These are phyloP conservation scores for Lojkania enalia DNA, from an alignment of 2,329 filamentous ascomycete species.

Conservation along the genomic window DNA sequence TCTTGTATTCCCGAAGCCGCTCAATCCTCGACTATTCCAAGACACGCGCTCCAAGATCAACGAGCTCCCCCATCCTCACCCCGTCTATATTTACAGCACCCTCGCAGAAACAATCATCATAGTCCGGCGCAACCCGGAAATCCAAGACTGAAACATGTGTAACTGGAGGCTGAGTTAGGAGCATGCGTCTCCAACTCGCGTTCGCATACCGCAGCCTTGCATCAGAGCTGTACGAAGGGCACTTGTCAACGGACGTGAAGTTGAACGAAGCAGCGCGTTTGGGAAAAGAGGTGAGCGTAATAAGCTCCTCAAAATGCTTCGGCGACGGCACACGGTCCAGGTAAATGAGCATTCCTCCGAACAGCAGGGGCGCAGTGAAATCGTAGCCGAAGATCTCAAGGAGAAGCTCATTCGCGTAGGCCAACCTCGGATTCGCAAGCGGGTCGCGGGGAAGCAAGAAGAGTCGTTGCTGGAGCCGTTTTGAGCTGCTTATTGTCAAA, in stretches of 20 bases:
- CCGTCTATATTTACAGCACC: conserved; percentile 5
- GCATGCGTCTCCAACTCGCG: conserved; percentile 16
- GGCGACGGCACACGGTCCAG: no score
- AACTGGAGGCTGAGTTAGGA: conserved; percentile 11
- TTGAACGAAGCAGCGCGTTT: no score
- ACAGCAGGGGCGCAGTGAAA: no score
- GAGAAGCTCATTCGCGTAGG: no score
- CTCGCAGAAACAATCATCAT: conserved; percentile 10
- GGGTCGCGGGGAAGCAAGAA: conserved; percentile 7
- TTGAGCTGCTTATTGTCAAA: conserved; percentile 14
- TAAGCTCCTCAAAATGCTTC: no score
- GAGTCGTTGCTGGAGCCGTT: conserved; percentile 18
- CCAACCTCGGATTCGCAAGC: conserved; percentile 13
- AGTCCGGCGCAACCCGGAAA: conserved; percentile 9
- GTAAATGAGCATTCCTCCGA: no score
- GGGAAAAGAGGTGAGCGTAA: no score
- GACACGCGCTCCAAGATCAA: no score
- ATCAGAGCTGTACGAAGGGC: no score
- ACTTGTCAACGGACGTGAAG: no score
- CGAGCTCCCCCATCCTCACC: not conserved
- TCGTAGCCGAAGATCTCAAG: no score
- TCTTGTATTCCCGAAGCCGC: no score
- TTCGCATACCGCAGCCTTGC: not conserved
- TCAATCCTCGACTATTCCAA: conserved; percentile 5
- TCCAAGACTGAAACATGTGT: conserved; percentile 1